phyloP scores from a whole-genome alignment of 768 basidiomycete genomes.

The Trametopsis cervina region DNA sequence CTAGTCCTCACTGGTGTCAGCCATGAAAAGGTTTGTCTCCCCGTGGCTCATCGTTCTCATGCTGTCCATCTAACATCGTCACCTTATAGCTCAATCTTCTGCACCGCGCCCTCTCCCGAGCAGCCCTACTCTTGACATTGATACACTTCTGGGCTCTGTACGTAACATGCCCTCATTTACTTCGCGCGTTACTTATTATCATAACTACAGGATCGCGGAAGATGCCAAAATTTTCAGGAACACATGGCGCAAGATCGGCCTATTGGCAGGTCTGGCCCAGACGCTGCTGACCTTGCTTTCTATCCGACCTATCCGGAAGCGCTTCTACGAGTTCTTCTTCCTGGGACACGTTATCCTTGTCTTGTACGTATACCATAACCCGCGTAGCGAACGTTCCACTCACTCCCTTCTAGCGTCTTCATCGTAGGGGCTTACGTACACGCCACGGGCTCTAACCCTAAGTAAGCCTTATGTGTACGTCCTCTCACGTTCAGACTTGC shows the following conservation, averaged over 20 bases:
- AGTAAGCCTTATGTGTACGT: slow-evolving; percentile 12
- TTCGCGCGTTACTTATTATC: background rate
- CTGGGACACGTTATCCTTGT: slow-evolving; percentile 20
- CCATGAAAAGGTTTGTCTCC: slow-evolving; percentile 37
- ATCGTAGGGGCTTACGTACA: slow-evolving; percentile 31
- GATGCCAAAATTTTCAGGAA: background rate
- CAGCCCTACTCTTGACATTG: slow-evolving; percentile 36
- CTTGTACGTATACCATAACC: slow-evolving; percentile 16
- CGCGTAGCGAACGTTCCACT: background rate
- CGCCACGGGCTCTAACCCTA: slow-evolving; percentile 20
- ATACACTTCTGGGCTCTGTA: slow-evolving; percentile 32
- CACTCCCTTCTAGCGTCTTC: slow-evolving; percentile 27
- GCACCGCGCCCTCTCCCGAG: slow-evolving; percentile 39
- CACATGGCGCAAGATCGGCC: slow-evolving; percentile 16
- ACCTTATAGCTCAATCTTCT: slow-evolving; percentile 32
- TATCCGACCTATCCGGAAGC: slow-evolving; percentile 31
- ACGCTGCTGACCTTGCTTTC: slow-evolving; percentile 32
- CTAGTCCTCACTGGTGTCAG: slow-evolving; percentile 47
- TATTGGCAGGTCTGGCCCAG: slow-evolving; percentile 22
- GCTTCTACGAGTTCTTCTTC: slow-evolving; percentile 36
- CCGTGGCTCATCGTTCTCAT: background rate
- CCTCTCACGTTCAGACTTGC: background rate
- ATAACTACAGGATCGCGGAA: background rate
- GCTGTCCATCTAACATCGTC: background rate
- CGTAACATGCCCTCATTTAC: background rate